A percentile compares a stretch with the other conserved stretches of the same genome.
Evolutionary conservation across 148 eudicot species (phyloP).

Genomic region (Chenopodium formosanum): DNA sequence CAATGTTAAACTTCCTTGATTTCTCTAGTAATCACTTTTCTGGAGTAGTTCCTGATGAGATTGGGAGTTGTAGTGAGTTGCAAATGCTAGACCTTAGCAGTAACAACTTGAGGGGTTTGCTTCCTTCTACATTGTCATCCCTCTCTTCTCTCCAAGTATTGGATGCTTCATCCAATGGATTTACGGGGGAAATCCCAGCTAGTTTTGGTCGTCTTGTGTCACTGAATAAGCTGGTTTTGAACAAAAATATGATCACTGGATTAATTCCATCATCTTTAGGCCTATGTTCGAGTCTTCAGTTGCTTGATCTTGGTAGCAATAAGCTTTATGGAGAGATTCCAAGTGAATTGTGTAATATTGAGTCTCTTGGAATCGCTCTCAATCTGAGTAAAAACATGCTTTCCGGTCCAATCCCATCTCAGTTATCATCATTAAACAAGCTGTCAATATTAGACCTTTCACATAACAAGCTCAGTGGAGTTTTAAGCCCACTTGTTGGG

Average conservation of each 20-base stretch:
- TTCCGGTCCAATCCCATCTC: slow-evolving; percentile 57
- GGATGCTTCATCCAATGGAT: slow-evolving; percentile 54
- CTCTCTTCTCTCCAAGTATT: slow-evolving; percentile 56
- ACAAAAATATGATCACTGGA: slow-evolving; percentile 54
- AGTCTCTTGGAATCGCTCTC: slow-evolving; percentile 67
- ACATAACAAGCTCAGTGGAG: slow-evolving; percentile 62
- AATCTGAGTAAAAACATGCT: slow-evolving; percentile 64
- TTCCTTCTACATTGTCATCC: slow-evolving; percentile 60
- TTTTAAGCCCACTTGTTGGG: slow-evolving; percentile 45
- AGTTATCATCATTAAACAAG: slow-evolving; percentile 56
- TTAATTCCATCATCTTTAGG: slow-evolving; percentile 64
- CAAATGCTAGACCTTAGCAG: slow-evolving; percentile 63
- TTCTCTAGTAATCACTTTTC: slow-evolving; percentile 57
- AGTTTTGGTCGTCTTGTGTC: slow-evolving; percentile 64
- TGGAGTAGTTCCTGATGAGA: slow-evolving; percentile 63
- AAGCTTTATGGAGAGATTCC: slow-evolving; percentile 57
- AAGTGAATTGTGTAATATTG: slow-evolving; percentile 47
- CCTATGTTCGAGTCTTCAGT: slow-evolving; percentile 58
- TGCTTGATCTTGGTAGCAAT: slow-evolving; percentile 78
- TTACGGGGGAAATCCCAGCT: slow-evolving; percentile 55
- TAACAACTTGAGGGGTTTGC: slow-evolving; percentile 43
- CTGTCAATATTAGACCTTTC: slow-evolving; percentile 70
- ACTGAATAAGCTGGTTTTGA: slow-evolving; percentile 53
- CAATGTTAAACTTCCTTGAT: slow-evolving; percentile 66
- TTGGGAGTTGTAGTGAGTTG: slow-evolving; percentile 56